Evolutionary conservation across 106 monocot genomes (phyloP).

Genomic region (Dendrobium catenatum): DNA sequence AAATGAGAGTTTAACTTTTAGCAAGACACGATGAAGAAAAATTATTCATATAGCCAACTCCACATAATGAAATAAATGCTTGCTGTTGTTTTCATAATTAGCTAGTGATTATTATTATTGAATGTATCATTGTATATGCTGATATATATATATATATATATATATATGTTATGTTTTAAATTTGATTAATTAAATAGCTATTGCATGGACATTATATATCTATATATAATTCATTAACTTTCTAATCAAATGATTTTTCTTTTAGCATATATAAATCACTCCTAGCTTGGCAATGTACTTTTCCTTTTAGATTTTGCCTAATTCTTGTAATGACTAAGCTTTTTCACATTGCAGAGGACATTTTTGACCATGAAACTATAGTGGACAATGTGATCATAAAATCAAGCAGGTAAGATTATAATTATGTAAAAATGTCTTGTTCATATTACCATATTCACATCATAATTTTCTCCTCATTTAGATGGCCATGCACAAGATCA

Average conservation of each 20-base stretch:
- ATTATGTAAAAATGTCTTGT: not conserved
- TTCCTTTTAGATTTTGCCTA: not conserved
- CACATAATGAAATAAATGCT: too few species aligned
- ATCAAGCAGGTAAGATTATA: slow-evolving; percentile 3
- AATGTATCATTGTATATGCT: too few species aligned
- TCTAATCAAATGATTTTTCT: not conserved
- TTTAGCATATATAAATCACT: not conserved
- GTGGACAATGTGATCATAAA: slow-evolving; percentile 6
- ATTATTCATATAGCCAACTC: too few species aligned
- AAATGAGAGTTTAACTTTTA: too few species aligned
- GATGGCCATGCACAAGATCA: slow-evolving; percentile 9
- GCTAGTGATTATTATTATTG: too few species aligned
- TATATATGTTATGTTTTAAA: too few species aligned
- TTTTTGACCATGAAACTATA: slow-evolving; percentile 5
- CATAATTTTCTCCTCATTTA: not conserved
- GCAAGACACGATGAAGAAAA: too few species aligned
- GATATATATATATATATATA: too few species aligned
- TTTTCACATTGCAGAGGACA: slow-evolving; percentile 2
- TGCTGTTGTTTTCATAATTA: too few species aligned
- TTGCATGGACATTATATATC: too few species aligned
- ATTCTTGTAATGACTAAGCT: not conserved
- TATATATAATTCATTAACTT: too few species aligned
- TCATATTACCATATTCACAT: not conserved
- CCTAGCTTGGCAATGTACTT: not conserved
- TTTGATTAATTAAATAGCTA: too few species aligned